Evolutionary conservation across 371 early-diverging fungal genomes (phyloP).

Genomic region (Thermomucor indicae-seudaticae): DNA sequence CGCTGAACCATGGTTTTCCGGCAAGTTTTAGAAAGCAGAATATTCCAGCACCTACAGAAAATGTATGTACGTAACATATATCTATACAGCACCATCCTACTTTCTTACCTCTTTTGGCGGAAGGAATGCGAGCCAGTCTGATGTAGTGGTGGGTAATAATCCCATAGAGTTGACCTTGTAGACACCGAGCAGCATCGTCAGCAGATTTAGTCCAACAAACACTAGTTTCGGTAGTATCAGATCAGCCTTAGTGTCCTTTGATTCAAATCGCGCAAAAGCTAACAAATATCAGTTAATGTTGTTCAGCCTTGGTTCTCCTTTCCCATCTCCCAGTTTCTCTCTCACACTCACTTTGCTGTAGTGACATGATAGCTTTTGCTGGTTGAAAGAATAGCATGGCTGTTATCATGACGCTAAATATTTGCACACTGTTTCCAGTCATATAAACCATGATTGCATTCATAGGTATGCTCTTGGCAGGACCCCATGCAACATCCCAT

Average conservation of each 20-base stretch:
- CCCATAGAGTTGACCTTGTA: slow-evolving; percentile 94
- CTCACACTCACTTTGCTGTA: slow-evolving; percentile 55
- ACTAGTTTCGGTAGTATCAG: slow-evolving; percentile 76
- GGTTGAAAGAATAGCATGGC: slow-evolving; percentile 93
- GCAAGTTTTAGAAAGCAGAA: slow-evolving; percentile 14
- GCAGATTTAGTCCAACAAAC: slow-evolving; percentile 76
- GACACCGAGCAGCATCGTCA: slow-evolving; percentile 78
- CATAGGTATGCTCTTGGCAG: slow-evolving; percentile 94
- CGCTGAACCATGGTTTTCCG: no score
- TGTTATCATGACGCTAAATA: slow-evolving; percentile 93
- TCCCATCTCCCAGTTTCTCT: not conserved
- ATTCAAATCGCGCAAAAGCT: slow-evolving; percentile 71
- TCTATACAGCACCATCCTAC: not conserved
- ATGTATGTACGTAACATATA: not conserved
- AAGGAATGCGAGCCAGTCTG: slow-evolving; percentile 95
- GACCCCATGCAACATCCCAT: slow-evolving; percentile 92
- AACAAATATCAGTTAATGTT: not conserved
- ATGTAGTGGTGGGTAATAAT: slow-evolving; percentile 86
- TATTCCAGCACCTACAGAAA: slow-evolving; percentile 21
- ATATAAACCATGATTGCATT: slow-evolving; percentile 98
- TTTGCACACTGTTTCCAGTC: slow-evolving; percentile 93
- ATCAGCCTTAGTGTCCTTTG: slow-evolving; percentile 37
- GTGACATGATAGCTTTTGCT: slow-evolving; percentile 69
- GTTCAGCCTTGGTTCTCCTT: not conserved
- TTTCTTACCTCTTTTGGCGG: slow-evolving; percentile 58